Evolutionary conservation across 148 eudicot genomes (phyloP).

Genomic region (Salicornia ramosissima): DNA sequence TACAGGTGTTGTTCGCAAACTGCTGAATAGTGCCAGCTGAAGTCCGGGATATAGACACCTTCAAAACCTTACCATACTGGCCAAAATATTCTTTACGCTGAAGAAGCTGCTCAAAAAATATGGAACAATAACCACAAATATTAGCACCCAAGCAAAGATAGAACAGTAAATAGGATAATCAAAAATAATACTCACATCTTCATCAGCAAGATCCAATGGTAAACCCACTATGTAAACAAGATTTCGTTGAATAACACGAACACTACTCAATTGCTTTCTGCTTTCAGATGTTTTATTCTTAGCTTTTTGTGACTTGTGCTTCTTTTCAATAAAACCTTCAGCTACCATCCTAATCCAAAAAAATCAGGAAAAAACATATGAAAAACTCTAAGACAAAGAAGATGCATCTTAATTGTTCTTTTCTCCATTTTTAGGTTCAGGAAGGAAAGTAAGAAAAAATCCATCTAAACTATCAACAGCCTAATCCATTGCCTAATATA

Average conservation of each 20-base stretch:
- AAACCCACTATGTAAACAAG: conserved; percentile 93
- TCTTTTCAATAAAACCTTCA: conserved; percentile 71
- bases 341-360: conserved; percentile 51
- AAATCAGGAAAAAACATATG: neutral
- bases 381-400: neutral
- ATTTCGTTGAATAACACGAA: conserved; percentile 83
- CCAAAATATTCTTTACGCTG: conserved; percentile 75
- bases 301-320: conserved; percentile 59
- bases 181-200: conserved; percentile 52
- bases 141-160: conserved; percentile 7
- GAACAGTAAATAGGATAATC: conserved; percentile 6
- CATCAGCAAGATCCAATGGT: conserved; percentile 87
- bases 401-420: too few relatives aligned
- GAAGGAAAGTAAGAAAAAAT: neutral
- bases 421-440: neutral
- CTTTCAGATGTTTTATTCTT: conserved; percentile 67
- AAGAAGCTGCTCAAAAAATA: conserved; percentile 58
- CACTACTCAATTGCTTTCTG: conserved; percentile 85
- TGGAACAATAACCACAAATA: conserved; percentile 5
- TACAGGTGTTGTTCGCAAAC: conserved; percentile 85
- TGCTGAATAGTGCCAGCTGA: conserved; percentile 93
- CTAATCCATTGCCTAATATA: neutral
- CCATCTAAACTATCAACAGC: neutral
- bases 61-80: conserved; percentile 89
- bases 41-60: conserved; percentile 94